phyloP scores from a whole-genome alignment of 345 rosid species.

The Hibiscus trionum region DNA sequence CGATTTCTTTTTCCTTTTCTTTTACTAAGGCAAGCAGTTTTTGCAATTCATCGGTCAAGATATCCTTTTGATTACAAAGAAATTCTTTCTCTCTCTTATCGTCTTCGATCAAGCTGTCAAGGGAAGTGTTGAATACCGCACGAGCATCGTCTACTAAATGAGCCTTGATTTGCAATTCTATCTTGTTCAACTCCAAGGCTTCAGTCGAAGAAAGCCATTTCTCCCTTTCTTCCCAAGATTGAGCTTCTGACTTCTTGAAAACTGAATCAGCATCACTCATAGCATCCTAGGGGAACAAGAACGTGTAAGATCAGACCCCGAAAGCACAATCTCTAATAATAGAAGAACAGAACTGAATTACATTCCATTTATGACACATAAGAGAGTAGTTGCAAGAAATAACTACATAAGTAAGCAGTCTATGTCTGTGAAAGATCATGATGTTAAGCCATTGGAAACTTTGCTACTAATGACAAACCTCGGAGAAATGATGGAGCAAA shows the following conservation, averaged over 20 bases:
- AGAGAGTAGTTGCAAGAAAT: not conserved
- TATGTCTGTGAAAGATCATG: not conserved
- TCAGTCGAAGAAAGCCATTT: constrained; percentile 58
- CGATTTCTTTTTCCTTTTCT: constrained; percentile 63
- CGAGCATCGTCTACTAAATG: constrained; percentile 50
- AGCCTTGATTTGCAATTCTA: constrained; percentile 60
- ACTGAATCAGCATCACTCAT: constrained; percentile 40
- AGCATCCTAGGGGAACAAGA: constrained; percentile 45
- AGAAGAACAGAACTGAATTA: not conserved
- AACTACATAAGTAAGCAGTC: not conserved
- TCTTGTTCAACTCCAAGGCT: constrained; percentile 52
- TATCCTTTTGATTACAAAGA: constrained; percentile 41
- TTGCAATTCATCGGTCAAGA: constrained; percentile 46
- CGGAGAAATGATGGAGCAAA: constrained; percentile 45
- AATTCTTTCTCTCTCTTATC: constrained; percentile 48
- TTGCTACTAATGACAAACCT: constrained; percentile 27
- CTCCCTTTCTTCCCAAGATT: constrained; percentile 39
- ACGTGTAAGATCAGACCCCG: not conserved
- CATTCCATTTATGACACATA: not conserved
- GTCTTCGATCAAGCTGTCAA: constrained; percentile 44
- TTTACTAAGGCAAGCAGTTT: constrained; percentile 58
- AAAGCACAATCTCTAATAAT: not conserved
- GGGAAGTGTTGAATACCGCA: constrained; percentile 30
- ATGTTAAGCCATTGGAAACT: not conserved
- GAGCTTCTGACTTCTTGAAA: constrained; percentile 34